Conservation (phyloP, 495 filamentous ascomycete species). For the Xylaria intraflava region DNA sequence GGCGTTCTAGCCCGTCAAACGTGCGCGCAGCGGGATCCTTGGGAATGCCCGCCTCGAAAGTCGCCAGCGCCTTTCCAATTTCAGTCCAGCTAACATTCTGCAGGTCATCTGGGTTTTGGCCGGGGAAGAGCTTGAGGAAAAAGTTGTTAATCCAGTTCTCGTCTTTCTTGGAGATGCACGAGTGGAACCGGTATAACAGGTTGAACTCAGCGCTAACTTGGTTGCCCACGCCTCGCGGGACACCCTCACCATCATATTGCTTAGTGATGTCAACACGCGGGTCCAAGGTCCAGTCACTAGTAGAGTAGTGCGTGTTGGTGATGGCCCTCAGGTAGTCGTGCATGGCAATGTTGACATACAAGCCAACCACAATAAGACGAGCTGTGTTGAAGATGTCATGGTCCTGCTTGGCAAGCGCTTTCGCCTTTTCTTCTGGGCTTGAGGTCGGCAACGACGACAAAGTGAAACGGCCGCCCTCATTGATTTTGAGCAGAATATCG, state of each 20-base stretch:
- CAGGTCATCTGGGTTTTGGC: constrained; percentile 46
- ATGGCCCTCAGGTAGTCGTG: constrained; percentile 78
- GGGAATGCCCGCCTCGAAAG: constrained; percentile 46
- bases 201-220: constrained; percentile 75
- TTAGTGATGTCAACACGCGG: constrained; percentile 58
- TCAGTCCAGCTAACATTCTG: constrained; percentile 39
- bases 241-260: constrained; percentile 40
- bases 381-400: constrained; percentile 76
- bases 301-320: constrained; percentile 63
- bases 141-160: constrained; percentile 60
- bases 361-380: constrained; percentile 63
- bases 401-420: constrained; percentile 54
- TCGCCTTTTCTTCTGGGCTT: constrained; percentile 36
- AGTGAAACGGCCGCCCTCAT: constrained; percentile 49
- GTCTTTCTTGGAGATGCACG: constrained; percentile 56
- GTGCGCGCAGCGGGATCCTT: constrained; percentile 52
- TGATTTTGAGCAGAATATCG: constrained; percentile 58
- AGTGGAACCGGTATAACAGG: constrained; percentile 69
- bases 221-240: constrained; percentile 63
- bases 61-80: constrained; percentile 33
- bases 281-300: constrained; percentile 70
- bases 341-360: constrained; percentile 71
- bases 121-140: constrained; percentile 52
- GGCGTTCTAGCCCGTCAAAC: constrained; percentile 54
- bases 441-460: constrained; percentile 30